Percentiles rank a stretch among this genome's conserved stretches.
These are phyloP conservation scores for Pistacia integerrima DNA, from an alignment of 345 rosid species.

Conservation along the genomic window DNA sequence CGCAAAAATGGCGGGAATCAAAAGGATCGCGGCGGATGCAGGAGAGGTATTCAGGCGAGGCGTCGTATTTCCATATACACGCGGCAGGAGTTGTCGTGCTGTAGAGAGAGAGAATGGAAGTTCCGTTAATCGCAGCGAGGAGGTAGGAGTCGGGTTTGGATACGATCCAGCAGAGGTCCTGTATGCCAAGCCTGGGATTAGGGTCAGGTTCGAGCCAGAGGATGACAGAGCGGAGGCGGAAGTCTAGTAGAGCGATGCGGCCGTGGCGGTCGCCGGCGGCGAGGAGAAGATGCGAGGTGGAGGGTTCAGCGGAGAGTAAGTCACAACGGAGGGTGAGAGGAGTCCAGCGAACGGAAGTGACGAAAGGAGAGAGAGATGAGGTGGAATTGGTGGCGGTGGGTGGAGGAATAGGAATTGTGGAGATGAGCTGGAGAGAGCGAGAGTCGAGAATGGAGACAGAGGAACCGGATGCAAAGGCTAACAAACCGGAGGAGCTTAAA, in stretches of 20 bases:
- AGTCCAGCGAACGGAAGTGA: slow-evolving; percentile 87
- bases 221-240: slow-evolving; percentile 63
- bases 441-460: slow-evolving; percentile 78
- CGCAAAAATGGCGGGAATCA: slow-evolving; percentile 84
- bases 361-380: slow-evolving; percentile 70
- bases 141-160: slow-evolving; percentile 52
- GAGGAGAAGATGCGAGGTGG: slow-evolving; percentile 71
- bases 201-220: slow-evolving; percentile 68
- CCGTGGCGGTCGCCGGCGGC: slow-evolving; percentile 97
- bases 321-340: slow-evolving; percentile 79
- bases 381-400: slow-evolving; percentile 45
- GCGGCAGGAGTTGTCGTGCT: slow-evolving; percentile 37
- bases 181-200: slow-evolving; percentile 66
- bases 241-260: slow-evolving; percentile 79
- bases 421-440: slow-evolving; percentile 81
- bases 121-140: slow-evolving; percentile 74
- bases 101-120: slow-evolving; percentile 69
- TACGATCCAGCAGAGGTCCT: slow-evolving; percentile 86
- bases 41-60: slow-evolving; percentile 75
- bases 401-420: slow-evolving; percentile 78
- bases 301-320: slow-evolving; percentile 76
- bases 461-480: slow-evolving; percentile 87
- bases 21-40: slow-evolving; percentile 88
- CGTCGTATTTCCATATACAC: slow-evolving; percentile 80
- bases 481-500: slow-evolving; percentile 71